Percentiles rank a stretch among this genome's conserved stretches.
These are phyloP conservation scores for Panus rudis DNA, from an alignment of 768 basidiomycete genomes.

Conservation along the genomic window DNA sequence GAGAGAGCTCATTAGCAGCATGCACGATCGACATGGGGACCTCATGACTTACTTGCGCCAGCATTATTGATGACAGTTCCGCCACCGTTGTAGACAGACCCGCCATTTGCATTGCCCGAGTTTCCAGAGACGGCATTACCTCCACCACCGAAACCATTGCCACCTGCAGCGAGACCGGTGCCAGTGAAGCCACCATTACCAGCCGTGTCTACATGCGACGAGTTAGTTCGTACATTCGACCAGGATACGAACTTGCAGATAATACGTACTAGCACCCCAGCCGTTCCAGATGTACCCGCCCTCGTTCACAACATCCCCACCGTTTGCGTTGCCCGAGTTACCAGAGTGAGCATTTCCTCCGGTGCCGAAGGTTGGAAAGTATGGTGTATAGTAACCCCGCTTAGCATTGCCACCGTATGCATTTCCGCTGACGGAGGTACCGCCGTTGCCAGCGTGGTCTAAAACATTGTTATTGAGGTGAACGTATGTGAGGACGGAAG, in stretches of 20 bases:
- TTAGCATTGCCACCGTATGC: slow-evolving; percentile 1
- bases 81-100: background rate
- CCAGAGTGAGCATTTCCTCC: background rate
- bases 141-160: background rate
- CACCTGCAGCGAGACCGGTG: background rate
- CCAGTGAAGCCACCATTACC: too few species aligned
- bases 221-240: too few species aligned
- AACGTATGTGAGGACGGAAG: background rate
- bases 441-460: slow-evolving; percentile 3
- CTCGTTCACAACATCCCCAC: background rate
- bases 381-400: too few species aligned
- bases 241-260: background rate
- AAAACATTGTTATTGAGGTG: background rate
- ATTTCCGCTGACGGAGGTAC: background rate
- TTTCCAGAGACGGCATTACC: background rate
- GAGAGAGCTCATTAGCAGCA: background rate
- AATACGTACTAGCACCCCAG: background rate
- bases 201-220: too few species aligned
- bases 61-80: background rate
- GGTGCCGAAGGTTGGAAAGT: too few species aligned
- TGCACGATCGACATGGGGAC: too few species aligned
- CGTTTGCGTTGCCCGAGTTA: slow-evolving; percentile 1
- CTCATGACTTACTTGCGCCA: background rate
- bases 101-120: background rate
- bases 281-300: background rate